Evolutionary conservation across 176 grass and related monocot species (phyloP), one percentile per base, ranked within the genome.

Genomic region (Guadua angustifolia): DNA sequence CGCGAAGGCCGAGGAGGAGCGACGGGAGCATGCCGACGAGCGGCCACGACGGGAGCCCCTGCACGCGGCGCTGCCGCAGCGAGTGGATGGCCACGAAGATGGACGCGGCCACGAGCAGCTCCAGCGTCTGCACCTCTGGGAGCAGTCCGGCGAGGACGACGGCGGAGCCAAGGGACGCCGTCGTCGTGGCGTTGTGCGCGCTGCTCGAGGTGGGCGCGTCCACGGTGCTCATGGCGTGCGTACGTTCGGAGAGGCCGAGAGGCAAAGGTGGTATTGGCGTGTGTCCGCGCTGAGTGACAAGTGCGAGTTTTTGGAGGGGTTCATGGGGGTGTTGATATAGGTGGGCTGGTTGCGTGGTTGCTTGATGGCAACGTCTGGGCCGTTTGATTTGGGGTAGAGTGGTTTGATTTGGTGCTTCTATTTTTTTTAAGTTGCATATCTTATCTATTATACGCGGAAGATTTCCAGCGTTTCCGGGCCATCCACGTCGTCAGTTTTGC

Each of bases 21-120:
- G 95, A 98, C 8, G 95, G 95, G 16, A 98, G 88, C 95, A 98
- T 98, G 73, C 95, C 95, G 1, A 98, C 67, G 0, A 95, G 21
- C 11, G 95, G 95, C 95, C 93, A 98, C 38, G 87, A 82, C 3
- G 89, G 71, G 17, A 98, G 69, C n/a, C 95, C 95, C 15, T 92
- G 84, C 22, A 68, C 36, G 22, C 84, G 88, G 17, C 79, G 73
- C 79, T 95, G 91, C 4, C 91, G 91, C 6, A 95, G 71, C 3
- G 91, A 91, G 75, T 90, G 89, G 61, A 98, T 93, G 0, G 56
- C 78, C 39, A 93, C 66, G 89, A 98, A 98, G 86, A 98, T 98
- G 33, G 42, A 88, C 8, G 77, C 38, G 6, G 95, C 95, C 9
- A 92, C 24, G 4, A 98, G 87, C 1, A 98, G 19, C 86, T 98